A percentile compares a stretch with the other conserved stretches of the same genome.
These are phyloP conservation scores for Byssochlamys sp. DNA, from an alignment of 2,329 filamentous ascomycete species.

Conservation along the genomic window DNA sequence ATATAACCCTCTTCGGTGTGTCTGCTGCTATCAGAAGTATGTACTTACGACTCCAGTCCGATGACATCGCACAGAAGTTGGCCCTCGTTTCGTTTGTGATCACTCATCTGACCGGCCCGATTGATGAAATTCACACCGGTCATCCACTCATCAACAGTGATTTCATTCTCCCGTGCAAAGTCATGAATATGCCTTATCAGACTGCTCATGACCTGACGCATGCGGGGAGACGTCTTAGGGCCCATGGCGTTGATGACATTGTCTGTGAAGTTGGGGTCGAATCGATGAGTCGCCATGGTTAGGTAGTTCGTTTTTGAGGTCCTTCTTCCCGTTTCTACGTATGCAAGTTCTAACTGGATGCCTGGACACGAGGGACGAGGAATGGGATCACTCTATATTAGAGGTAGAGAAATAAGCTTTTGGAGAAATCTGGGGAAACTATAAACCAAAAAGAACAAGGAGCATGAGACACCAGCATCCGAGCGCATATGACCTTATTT, in stretches of 20 bases:
- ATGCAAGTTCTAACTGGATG: background rate
- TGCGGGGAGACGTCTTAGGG: conserved; percentile 57
- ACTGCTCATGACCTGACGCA: conserved; percentile 51
- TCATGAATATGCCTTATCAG: conserved; percentile 50
- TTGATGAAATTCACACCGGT: conserved; percentile 50
- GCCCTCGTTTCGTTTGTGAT: conserved; percentile 53
- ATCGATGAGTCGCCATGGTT: conserved; percentile 21
- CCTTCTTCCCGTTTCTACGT: background rate
- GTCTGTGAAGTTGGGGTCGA: conserved; percentile 50
- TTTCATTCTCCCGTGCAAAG: conserved; percentile 49
- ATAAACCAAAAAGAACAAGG: background rate
- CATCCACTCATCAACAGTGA: conserved; percentile 53
- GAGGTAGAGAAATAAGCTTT: background rate
- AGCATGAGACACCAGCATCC: background rate
- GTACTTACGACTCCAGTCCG: conserved; percentile 46
- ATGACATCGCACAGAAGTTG: conserved; percentile 52
- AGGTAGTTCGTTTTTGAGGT: background rate
- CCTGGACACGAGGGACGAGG: background rate
- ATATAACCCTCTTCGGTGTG: conserved; percentile 18
- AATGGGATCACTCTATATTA: background rate
- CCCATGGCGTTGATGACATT: conserved; percentile 67
- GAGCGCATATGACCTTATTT: background rate
- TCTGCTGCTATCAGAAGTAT: conserved; percentile 32
- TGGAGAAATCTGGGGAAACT: background rate
- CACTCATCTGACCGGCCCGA: conserved; percentile 54